Conservation (phyloP, 257 asterid genomes). For the Striga asiatica region DNA sequence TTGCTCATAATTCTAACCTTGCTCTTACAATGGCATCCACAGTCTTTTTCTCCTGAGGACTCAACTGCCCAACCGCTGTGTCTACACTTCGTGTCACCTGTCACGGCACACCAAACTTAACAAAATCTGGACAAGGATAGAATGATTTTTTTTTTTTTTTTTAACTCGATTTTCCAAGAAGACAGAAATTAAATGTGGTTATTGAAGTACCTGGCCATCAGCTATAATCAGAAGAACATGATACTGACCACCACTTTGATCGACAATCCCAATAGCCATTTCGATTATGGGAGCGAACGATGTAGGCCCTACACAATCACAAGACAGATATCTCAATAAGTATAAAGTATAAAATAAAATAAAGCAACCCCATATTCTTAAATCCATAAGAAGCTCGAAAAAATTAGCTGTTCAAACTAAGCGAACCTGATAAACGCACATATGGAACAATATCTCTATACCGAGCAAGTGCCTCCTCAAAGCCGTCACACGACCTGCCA, state of each 20-base stretch:
- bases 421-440: slow-evolving; percentile 61
- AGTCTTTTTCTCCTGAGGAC: slow-evolving; percentile 72
- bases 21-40: slow-evolving; percentile 76
- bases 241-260: slow-evolving; percentile 74
- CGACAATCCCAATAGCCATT: slow-evolving; percentile 77
- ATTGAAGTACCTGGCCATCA: slow-evolving; percentile 83
- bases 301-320: slow-evolving; percentile 55
- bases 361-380: not conserved
- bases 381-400: not conserved
- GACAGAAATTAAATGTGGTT: not conserved
- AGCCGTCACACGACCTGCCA: slow-evolving; percentile 51
- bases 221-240: slow-evolving; percentile 82
- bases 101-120: not conserved
- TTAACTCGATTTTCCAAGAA: not conserved
- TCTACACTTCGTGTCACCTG: slow-evolving; percentile 82
- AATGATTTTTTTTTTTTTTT: not conserved
- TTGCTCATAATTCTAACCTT: slow-evolving; percentile 31
- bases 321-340: not conserved
- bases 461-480: slow-evolving; percentile 67
- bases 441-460: slow-evolving; percentile 62
- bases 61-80: slow-evolving; percentile 46
- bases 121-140: not conserved
- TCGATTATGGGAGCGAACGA: slow-evolving; percentile 83
- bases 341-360: not conserved
- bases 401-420: too few species aligned